These are phyloP conservation scores for Tephrocybe sp. DNA, from an alignment of 768 basidiomycete genomes.

Conservation along the genomic window DNA sequence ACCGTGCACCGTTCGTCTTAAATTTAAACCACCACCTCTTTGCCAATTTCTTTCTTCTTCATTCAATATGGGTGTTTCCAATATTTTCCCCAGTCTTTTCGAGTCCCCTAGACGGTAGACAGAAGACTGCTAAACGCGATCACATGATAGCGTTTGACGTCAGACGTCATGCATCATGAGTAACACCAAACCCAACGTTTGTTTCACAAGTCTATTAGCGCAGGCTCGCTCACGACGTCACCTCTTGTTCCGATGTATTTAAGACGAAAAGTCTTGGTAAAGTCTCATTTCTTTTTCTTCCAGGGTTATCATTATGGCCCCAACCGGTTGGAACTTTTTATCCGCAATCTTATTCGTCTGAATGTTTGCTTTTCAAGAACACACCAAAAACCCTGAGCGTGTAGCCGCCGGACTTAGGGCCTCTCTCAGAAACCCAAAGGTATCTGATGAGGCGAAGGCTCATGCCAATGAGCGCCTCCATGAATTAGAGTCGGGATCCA, in stretches of 20 bases:
- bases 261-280: not conserved
- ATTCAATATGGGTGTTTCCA: too few species aligned
- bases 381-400: constrained; percentile 37
- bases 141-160: constrained; percentile 11
- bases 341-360: too few species aligned
- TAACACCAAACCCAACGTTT: too few species aligned
- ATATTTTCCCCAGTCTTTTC: not conserved
- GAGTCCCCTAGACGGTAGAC: too few species aligned
- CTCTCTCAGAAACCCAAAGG: constrained; percentile 52
- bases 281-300: not conserved
- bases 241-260: not conserved
- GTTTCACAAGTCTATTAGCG: constrained; percentile 12
- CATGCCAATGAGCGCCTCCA: constrained; percentile 42
- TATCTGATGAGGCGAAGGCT: constrained; percentile 48
- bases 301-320: constrained; percentile 9
- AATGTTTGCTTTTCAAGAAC: constrained; percentile 6
- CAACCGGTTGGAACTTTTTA: constrained; percentile 3
- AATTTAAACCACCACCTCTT: too few species aligned
- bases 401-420: constrained; percentile 57
- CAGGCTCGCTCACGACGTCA: constrained; percentile 4
- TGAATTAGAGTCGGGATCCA: constrained; percentile 15
- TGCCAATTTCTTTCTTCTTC: too few species aligned
- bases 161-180: not conserved
- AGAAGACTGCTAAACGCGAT: constrained; percentile 10
- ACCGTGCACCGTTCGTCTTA: too few species aligned